Evolutionary conservation across 2,329 filamentous ascomycete genomes (phyloP).

Genomic region (Claviceps sorghi): DNA sequence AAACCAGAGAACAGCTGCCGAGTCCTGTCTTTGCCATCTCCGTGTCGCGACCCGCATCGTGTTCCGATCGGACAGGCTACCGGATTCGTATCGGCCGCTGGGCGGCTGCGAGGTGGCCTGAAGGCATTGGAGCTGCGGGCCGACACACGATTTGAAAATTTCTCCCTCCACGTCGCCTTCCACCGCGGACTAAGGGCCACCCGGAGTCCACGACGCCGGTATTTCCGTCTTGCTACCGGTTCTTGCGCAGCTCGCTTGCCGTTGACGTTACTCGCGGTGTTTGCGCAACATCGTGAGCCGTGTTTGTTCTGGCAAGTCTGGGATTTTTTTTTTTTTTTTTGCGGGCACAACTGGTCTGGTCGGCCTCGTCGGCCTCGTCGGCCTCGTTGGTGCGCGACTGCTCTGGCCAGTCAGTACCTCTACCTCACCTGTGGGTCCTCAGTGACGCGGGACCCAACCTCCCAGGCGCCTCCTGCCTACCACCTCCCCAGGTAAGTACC

Average conservation of each 20-base stretch:
- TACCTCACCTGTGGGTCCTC: no score
- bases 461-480: not conserved
- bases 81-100: constrained; percentile 4
- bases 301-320: not conserved
- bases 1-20: not conserved
- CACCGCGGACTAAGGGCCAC: constrained; percentile 9
- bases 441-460: constrained; percentile 1
- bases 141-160: constrained; percentile 17
- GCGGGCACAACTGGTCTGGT: not conserved
- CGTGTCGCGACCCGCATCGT: constrained; percentile 6
- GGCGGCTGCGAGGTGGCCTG: constrained; percentile 7
- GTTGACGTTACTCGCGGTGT: not conserved
- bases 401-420: not conserved
- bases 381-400: constrained; percentile 1
- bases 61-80: constrained; percentile 4
- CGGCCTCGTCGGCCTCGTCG: not conserved
- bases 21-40: not conserved
- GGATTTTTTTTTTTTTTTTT: not conserved
- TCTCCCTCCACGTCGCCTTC: constrained; percentile 15
- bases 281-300: not conserved
- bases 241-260: not conserved
- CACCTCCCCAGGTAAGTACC: not conserved
- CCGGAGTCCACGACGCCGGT: constrained; percentile 5
- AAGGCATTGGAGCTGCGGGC: constrained; percentile 7
- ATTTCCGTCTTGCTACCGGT: not conserved